phyloP scores from a whole-genome alignment of 371 early-diverging fungal genomes.

The Blakeslea trispora region DNA sequence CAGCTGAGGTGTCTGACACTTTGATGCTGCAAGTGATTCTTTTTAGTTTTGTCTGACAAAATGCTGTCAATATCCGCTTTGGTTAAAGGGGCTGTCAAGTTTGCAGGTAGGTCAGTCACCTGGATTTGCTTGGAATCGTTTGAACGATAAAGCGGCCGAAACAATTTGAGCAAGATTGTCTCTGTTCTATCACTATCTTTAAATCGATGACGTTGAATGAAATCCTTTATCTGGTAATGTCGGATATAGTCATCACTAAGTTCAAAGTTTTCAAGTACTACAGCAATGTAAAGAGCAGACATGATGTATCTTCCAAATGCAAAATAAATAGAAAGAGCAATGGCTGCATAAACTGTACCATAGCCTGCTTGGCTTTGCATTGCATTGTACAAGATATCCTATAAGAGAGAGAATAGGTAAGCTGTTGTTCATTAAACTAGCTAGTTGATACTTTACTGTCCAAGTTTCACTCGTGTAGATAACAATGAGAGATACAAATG shows the following conservation, averaged over 20 bases:
- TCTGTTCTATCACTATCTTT: conserved; percentile 35
- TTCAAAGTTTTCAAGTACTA: conserved; percentile 67
- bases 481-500: conserved; percentile 51
- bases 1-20: conserved; percentile 9
- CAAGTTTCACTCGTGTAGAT: conserved; percentile 65
- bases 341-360: conserved; percentile 50
- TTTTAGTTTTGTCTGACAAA: conserved; percentile 16
- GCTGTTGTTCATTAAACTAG: too few relatives aligned
- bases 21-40: too few relatives aligned
- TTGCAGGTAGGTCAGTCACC: conserved; percentile 44
- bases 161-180: conserved; percentile 34
- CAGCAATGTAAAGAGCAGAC: conserved; percentile 66
- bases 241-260: conserved; percentile 62
- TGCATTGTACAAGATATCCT: conserved; percentile 53
- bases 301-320: conserved; percentile 63
- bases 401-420: background rate
- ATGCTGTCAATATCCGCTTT: conserved; percentile 34
- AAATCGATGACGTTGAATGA: conserved; percentile 49
- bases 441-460: conserved; percentile 34
- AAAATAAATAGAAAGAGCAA: conserved; percentile 53
- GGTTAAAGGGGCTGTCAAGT: conserved; percentile 45
- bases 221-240: conserved; percentile 59
- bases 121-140: conserved; percentile 44
- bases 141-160: conserved; percentile 31
- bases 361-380: conserved; percentile 52